Conservation (phyloP, 2,329 filamentous ascomycete genomes). For the Fusarium verrucosum region DNA sequence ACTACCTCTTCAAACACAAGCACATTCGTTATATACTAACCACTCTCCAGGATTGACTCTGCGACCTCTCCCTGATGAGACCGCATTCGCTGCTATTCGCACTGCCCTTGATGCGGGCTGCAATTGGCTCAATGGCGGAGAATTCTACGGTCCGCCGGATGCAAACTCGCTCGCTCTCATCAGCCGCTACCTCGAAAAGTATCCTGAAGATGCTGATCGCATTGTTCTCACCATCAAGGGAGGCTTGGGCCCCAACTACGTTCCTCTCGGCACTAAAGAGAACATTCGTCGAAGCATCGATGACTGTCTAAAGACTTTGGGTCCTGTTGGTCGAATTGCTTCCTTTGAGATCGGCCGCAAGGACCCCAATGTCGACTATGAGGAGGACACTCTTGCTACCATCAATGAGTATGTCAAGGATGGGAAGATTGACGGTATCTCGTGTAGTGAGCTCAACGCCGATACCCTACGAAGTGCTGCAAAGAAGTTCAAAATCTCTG, state of each 20-base stretch:
- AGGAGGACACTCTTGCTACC: slow-evolving; percentile 53
- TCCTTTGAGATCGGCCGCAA: slow-evolving; percentile 67
- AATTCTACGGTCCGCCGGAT: slow-evolving; percentile 67
- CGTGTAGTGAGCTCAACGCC: slow-evolving; percentile 57
- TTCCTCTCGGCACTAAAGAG: slow-evolving; percentile 60
- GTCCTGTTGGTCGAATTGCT: slow-evolving; percentile 58
- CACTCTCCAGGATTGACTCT: slow-evolving; percentile 35
- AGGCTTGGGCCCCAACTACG: slow-evolving; percentile 50
- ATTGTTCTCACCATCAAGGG: slow-evolving; percentile 71
- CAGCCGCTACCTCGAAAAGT: slow-evolving; percentile 66
- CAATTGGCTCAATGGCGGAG: slow-evolving; percentile 65
- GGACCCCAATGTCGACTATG: slow-evolving; percentile 61
- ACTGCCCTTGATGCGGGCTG: slow-evolving; percentile 56
- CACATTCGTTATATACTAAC: slow-evolving; percentile 26
- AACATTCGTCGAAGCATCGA: slow-evolving; percentile 65
- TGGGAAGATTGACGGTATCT: slow-evolving; percentile 59
- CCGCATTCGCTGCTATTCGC: slow-evolving; percentile 63
- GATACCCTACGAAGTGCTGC: slow-evolving; percentile 57
- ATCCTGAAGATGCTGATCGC: slow-evolving; percentile 68
- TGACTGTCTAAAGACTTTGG: slow-evolving; percentile 56
- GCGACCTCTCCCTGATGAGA: slow-evolving; percentile 42
- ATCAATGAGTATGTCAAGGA: slow-evolving; percentile 57
- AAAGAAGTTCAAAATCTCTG: slow-evolving; percentile 53
- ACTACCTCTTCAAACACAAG: slow-evolving; percentile 4
- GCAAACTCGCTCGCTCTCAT: slow-evolving; percentile 65